Base-by-base conservation (phyloP, 2,329 filamentous ascomycete genomes). In the Sporothrix variecibatus region DNA sequence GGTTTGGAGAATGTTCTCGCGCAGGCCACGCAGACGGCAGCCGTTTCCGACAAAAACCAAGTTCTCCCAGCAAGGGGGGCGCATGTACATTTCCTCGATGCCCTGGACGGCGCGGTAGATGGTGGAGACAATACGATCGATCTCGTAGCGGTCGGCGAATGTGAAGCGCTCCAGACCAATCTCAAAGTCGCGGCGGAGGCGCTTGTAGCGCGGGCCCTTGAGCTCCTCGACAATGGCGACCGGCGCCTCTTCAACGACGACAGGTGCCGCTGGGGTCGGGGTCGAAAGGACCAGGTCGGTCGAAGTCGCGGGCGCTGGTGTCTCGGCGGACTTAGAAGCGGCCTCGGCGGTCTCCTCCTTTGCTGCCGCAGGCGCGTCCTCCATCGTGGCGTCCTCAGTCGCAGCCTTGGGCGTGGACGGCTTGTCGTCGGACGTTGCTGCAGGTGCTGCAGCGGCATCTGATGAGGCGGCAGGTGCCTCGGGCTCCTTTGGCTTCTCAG, bases 21-120 rank as follows among this genome's bases (percentile, higher is more conserved):
- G 95, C 81, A 99, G 95, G 5, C 96, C 94, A 85, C 86, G 85
- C 67, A 90, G 86, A 65, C 87, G 87, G 51, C 86, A 91, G 74
- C 96, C 96, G 79, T 97, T 97, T 78, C 96, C 96, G 71, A 97
- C 93, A 73, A 99, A 92, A 77, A 97, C 92, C 71, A 99, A 83
- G 75, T 92, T 93, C 79, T 98, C 95, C 96, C 96, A 99, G 76
- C 97, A 92, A 49, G 93, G 88, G 49, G 93, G 91, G 62, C 96
- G 91, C 86, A 94, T 95, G 79, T 93, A 92, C 77, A 94, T 90
- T 76, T 97, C 94, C 64, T 94, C 91, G 31, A 97, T 93, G 49
- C 91, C 90, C 78, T 95, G 91, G 71, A 98, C 90, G 0, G 94
- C 91, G 74, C 92, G 90, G 82, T 97, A 94, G 77, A 98, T 92